phyloP scores from a whole-genome alignment of 768 basidiomycete species.

The Coprinopsis cinerea region DNA sequence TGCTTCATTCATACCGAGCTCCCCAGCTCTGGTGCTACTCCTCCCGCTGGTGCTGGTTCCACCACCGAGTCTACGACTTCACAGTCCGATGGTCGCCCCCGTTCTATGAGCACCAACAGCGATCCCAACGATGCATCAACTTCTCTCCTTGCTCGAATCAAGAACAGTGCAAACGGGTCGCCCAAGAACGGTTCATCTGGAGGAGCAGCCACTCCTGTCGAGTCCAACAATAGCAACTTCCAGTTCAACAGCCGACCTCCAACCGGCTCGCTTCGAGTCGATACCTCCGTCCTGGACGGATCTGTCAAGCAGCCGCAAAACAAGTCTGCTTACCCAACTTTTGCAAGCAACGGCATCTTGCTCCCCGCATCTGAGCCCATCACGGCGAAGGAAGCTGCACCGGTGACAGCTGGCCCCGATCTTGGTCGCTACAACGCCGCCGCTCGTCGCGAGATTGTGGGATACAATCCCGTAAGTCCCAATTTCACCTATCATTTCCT shows the following conservation, averaged over 20 bases:
- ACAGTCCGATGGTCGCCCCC: constrained; percentile 50
- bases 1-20: constrained; percentile 92
- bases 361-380: constrained; percentile 53
- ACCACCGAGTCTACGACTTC: constrained; percentile 39
- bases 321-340: constrained; percentile 80
- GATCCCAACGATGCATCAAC: constrained; percentile 70
- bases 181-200: constrained; percentile 48
- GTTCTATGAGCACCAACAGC: constrained; percentile 71
- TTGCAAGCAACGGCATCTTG: constrained; percentile 54
- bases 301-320: constrained; percentile 61
- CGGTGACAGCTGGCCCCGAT: constrained; percentile 82
- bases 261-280: constrained; percentile 65
- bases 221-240: constrained; percentile 40
- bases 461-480: constrained; percentile 56
- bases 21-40: constrained; percentile 54
- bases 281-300: constrained; percentile 60
- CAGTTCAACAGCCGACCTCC: constrained; percentile 55
- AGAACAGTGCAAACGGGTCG: constrained; percentile 24
- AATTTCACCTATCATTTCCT: constrained; percentile 1
- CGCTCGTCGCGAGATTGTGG: constrained; percentile 66
- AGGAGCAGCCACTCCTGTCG: constrained; percentile 46
- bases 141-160: constrained; percentile 72
- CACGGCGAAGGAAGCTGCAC: constrained; percentile 65
- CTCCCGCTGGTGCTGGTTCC: constrained; percentile 38
- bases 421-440: constrained; percentile 66